Evolutionary conservation across 2,329 filamentous ascomycete genomes (phyloP).

Genomic region (Aspergillus persii): DNA sequence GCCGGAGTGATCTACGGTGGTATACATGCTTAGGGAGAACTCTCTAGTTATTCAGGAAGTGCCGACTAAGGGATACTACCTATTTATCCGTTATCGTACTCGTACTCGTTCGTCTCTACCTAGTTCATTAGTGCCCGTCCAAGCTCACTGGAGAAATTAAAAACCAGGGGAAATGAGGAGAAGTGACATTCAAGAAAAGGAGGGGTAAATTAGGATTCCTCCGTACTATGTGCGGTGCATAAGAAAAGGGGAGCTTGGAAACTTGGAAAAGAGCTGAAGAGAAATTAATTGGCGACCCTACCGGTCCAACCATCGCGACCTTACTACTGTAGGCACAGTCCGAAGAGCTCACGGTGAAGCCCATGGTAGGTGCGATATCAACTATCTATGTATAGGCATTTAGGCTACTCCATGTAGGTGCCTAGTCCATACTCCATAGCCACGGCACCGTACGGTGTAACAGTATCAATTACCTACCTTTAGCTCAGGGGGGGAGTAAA

Average conservation of each 20-base stretch:
- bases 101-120: neutral
- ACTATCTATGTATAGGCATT: neutral
- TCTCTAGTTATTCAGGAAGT: no score
- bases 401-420: neutral
- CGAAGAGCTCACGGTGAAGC: neutral
- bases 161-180: neutral
- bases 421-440: no score
- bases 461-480: no score
- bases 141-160: neutral
- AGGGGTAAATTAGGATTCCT: neutral
- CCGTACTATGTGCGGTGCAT: no score
- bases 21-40: no score
- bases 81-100: neutral
- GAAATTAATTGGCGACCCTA: neutral
- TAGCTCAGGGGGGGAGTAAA: neutral
- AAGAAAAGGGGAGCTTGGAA: neutral
- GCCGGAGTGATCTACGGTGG: no score
- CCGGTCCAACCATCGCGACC: neutral
- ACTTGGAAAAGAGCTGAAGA: neutral
- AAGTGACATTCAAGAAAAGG: neutral
- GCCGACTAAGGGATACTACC: no score
- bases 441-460: no score
- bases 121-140: neutral
- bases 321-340: neutral
- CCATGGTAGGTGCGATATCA: neutral